Base-by-base conservation (phyloP, 176 grass and related monocot genomes). In the Tuctoria greenei region DNA sequence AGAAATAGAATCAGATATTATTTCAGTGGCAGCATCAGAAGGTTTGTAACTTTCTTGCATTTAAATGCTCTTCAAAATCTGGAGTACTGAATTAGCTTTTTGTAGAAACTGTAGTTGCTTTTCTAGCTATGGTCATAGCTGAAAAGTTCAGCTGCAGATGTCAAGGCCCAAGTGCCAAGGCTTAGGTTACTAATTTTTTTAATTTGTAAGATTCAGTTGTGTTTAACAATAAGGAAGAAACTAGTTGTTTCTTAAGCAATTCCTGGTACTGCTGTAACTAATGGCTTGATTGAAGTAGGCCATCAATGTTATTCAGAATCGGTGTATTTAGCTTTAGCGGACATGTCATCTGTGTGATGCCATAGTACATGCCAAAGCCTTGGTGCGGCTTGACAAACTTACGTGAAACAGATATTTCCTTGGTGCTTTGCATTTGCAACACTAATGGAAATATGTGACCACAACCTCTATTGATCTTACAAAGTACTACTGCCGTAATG, bases 1-100 rank as follows among this genome's bases (percentile, higher is more conserved):
- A 64, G 82, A 90, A 87, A 94, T 98, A 38, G 89, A 97, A 83
- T 86, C 81, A 17, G 91, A 92, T 81, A 86, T 97, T 28, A 36
- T 78, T 79, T 86, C 92, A 11, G 7, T 86, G 11, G 84, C 59
- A 42, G 77, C 65, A n/a, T 79, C 73, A 25, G 95, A 93, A 90
- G 95, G 91, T 94, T 73, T 81, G 61, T 56, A 73, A 42, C n/a
- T 12, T 72, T 79, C 62, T 78, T 81, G 15, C 62, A 40, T 85
- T 72, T 7, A 26, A 51, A 68, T n/a, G 18, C 5, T 62, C 40
- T 38, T 63, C 2, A 71, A 73, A 26, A 62, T 39, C 46, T 57
- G 0, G 10, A 36, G 10, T 5, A 64, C 2, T 12, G 25, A 23
- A 42, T 82, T 17, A 61, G 26, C 12, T 46, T 60, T 12, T 38